Conservation (phyloP, 2,329 filamentous ascomycete genomes). For the Lasiodiplodia theobromae region DNA sequence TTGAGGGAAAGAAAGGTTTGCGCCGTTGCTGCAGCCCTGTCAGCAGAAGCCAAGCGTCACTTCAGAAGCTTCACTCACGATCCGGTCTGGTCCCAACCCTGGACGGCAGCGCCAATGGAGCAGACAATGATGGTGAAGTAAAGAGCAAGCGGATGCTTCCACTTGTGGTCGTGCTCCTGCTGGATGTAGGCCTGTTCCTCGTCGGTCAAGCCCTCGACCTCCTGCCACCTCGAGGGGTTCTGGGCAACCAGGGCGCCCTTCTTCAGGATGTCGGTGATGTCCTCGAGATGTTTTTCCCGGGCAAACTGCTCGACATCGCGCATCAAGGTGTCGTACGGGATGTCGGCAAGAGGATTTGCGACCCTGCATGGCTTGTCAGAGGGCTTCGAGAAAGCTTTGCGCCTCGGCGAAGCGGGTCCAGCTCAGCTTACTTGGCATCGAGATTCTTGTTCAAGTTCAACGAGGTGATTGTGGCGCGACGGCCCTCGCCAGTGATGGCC, state of each 20-base stretch:
- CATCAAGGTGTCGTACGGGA: slow-evolving; percentile 59
- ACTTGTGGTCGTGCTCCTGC: slow-evolving; percentile 71
- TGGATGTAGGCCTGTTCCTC: slow-evolving; percentile 67
- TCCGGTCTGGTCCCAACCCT: slow-evolving; percentile 66
- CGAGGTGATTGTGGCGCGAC: slow-evolving; percentile 33
- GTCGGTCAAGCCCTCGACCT: slow-evolving; percentile 67
- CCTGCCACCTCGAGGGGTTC: slow-evolving; percentile 53
- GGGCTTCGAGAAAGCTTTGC: slow-evolving; percentile 5
- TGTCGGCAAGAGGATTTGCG: slow-evolving; percentile 62
- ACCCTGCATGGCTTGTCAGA: slow-evolving; percentile 15
- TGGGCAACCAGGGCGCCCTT: slow-evolving; percentile 79
- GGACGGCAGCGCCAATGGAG: slow-evolving; percentile 72
- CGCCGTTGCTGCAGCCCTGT: slow-evolving; percentile 38
- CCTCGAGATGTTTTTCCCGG: slow-evolving; percentile 62
- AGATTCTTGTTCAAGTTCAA: slow-evolving; percentile 33
- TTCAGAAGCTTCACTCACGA: slow-evolving; percentile 32
- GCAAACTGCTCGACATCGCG: slow-evolving; percentile 69
- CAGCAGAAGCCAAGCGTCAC: background rate
- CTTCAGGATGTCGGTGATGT: slow-evolving; percentile 65
- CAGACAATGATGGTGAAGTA: slow-evolving; percentile 72
- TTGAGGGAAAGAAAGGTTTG: slow-evolving; percentile 66
- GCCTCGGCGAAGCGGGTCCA: background rate
- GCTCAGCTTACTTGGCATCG: slow-evolving; percentile 33
- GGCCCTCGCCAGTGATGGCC: slow-evolving; percentile 29
- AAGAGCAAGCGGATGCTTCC: slow-evolving; percentile 68